Base-by-base conservation (phyloP, 306 rosid genomes). In the Astragalus membranaceus region DNA sequence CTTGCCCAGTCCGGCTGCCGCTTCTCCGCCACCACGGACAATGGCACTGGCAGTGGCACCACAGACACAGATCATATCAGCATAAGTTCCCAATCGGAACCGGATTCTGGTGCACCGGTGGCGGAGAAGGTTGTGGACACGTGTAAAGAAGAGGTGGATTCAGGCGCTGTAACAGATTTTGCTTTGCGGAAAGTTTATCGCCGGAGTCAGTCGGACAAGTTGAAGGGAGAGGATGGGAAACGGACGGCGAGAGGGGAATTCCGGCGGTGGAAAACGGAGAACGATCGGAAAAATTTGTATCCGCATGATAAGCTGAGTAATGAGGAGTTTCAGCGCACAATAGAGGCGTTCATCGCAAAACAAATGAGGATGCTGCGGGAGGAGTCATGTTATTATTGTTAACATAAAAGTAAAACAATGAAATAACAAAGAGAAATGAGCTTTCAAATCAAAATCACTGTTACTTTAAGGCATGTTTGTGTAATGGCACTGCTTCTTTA, bases 301-400 rank as follows among this genome's bases (percentile, higher is more conserved):
- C 72, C 78, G 8, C 75, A 79, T 41, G 92, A 92, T 48, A 74
- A 82, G 20, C 55, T 92, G 79, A 92, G 93, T 32, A 83, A 76
- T 53, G 98, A 89, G 75, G 98, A 92, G 80, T 92, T 89, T 72
- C 87, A 80, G 78, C 86, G 85, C 35, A 72, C 82, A 9, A 80
- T 92, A 16, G 98, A 92, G 43, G 96, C 75, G 10, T 92, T 92
- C 81, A 92, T 89, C 3, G 95, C 88, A 12, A 88, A 70, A 49
- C 92, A 89, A 85, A 76, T 69, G 88, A 89, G 73, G 86, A 79
- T 86, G 52, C 91, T 88, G 8, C 75, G 83, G 20, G 80, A 86
- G 52, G 96, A 92, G 51, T 81, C 83, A 11, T 56, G 63, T 56
- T 56, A 56, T 23, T 56, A 12, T 44, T 56, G 63, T 56, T 56